Conservation (phyloP, 2,329 filamentous ascomycete species). For the Thermoascus crustaceus region DNA sequence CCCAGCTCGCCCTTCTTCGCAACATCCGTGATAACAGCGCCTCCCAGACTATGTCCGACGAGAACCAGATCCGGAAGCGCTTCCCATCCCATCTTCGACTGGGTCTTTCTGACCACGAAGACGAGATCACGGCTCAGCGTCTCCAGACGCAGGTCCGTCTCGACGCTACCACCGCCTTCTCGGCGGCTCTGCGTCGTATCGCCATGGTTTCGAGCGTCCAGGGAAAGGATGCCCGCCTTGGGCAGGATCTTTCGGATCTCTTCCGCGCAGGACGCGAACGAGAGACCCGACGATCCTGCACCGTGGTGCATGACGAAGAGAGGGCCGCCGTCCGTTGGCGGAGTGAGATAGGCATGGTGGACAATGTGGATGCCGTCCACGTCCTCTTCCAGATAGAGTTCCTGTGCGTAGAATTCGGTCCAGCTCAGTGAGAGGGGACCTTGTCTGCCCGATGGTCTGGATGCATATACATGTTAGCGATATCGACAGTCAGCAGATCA, state of each 20-base stretch:
- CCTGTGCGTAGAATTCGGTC: slow-evolving; percentile 85
- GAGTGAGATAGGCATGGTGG: slow-evolving; percentile 83
- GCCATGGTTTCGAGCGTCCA: slow-evolving; percentile 84
- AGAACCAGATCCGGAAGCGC: slow-evolving; percentile 67
- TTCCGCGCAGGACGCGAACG: slow-evolving; percentile 72
- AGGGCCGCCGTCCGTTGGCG: slow-evolving; percentile 63
- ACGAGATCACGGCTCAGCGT: slow-evolving; percentile 67
- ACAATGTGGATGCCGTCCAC: slow-evolving; percentile 42
- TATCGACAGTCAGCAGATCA: neutral
- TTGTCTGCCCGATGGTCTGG: slow-evolving; percentile 32
- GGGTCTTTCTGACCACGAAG: slow-evolving; percentile 59
- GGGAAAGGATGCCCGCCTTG: slow-evolving; percentile 69
- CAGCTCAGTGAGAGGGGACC: slow-evolving; percentile 64
- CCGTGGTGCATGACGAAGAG: slow-evolving; percentile 93
- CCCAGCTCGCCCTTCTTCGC: slow-evolving; percentile 62
- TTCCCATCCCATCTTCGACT: slow-evolving; percentile 62
- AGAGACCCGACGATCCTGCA: slow-evolving; percentile 84
- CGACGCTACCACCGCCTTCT: slow-evolving; percentile 28
- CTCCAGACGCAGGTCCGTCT: slow-evolving; percentile 61
- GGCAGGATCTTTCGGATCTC: slow-evolving; percentile 73
- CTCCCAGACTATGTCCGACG: slow-evolving; percentile 86
- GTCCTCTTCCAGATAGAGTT: slow-evolving; percentile 58
- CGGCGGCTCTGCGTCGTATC: slow-evolving; percentile 41
- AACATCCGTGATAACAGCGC: slow-evolving; percentile 79
- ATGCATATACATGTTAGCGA: neutral